These are phyloP conservation scores for Chlorella sorokiniana DNA, from an alignment of 139 green algal genomes.

Conservation along the genomic window DNA sequence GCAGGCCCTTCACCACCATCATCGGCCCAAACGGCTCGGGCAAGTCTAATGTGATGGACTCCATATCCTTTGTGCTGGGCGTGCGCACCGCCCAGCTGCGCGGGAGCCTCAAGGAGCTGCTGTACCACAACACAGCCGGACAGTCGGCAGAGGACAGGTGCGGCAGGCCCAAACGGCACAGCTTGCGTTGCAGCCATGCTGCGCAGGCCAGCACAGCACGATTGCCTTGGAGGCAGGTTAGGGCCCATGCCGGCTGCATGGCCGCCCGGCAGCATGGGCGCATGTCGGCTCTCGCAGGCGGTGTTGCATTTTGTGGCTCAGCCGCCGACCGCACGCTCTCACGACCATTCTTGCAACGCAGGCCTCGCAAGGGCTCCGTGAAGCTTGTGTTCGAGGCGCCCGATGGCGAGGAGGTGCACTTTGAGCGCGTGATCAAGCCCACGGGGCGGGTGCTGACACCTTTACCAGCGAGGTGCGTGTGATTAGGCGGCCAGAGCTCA, in stretches of 20 bases:
- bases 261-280: too few relatives aligned
- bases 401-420: conserved; percentile 74
- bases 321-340: too few relatives aligned
- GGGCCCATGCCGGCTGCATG: too few relatives aligned
- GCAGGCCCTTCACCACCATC: conserved; percentile 87
- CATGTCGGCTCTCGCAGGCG: too few relatives aligned
- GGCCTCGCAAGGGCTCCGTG: conserved; percentile 66
- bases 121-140: conserved; percentile 80
- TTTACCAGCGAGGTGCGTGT: conserved; percentile 13
- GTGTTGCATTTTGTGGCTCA: neutral
- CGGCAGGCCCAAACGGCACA: too few relatives aligned
- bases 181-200: too few relatives aligned
- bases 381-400: conserved; percentile 75
- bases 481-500: neutral
- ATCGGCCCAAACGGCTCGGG: conserved; percentile 94
- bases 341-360: neutral
- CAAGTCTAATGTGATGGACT: conserved; percentile 99
- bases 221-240: too few relatives aligned
- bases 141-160: conserved; percentile 38
- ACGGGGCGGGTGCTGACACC: conserved; percentile 33
- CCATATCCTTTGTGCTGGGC: conserved; percentile 98
- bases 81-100: conserved; percentile 81
- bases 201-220: too few relatives aligned
- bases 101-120: conserved; percentile 89
- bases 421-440: conserved; percentile 76